These are phyloP conservation scores for Posidonia oceanica DNA, from an alignment of 116 monocot species.

Conservation along the genomic window DNA sequence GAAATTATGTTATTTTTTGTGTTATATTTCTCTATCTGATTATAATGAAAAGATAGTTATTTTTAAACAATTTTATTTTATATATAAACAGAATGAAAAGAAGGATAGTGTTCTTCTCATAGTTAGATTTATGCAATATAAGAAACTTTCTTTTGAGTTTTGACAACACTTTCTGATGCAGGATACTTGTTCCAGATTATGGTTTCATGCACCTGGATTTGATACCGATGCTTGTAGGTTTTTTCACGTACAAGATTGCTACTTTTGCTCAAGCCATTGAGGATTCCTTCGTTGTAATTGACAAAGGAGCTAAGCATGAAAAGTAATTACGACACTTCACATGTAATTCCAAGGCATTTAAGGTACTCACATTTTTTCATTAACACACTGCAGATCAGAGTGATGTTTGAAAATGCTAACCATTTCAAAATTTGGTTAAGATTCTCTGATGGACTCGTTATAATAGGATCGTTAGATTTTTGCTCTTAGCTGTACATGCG, in stretches of 20 bases:
- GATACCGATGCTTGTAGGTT: slow-evolving; percentile 97
- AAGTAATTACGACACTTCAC: not conserved
- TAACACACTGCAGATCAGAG: no score
- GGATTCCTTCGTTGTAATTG: slow-evolving; percentile 22
- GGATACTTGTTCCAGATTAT: slow-evolving; percentile 81
- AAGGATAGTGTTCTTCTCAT: no score
- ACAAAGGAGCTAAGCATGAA: not conserved
- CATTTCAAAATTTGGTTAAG: no score
- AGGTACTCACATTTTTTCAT: not conserved
- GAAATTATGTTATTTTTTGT: no score
- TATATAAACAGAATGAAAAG: no score
- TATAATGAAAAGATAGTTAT: no score
- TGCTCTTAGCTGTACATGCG: no score
- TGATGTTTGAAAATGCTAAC: no score
- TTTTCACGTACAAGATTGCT: slow-evolving; percentile 92
- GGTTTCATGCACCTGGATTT: slow-evolving; percentile 80
- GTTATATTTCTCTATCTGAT: no score
- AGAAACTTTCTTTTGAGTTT: not conserved
- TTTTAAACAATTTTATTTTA: no score
- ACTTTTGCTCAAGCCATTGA: slow-evolving; percentile 84
- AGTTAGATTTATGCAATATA: not conserved
- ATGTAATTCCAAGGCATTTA: not conserved
- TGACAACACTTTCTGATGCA: slow-evolving; percentile 12
- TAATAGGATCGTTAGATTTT: no score
- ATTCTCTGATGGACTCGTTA: no score